Conservation (phyloP, 2,329 filamentous ascomycete genomes). For the Septoria petroselini region DNA sequence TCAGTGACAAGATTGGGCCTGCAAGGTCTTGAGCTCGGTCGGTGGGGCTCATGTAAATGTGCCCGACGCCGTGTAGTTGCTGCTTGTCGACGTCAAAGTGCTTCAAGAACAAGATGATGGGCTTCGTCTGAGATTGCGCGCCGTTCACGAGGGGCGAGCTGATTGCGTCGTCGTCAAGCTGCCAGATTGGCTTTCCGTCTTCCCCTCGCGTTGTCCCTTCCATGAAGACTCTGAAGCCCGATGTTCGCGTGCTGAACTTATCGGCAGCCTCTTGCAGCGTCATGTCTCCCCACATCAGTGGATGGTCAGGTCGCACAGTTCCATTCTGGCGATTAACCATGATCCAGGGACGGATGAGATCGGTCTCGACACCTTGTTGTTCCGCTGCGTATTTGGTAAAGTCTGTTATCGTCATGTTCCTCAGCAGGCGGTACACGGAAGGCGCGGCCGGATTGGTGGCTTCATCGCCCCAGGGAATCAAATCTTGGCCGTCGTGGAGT, state of each 20-base stretch:
- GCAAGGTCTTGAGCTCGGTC: slow-evolving; percentile 85
- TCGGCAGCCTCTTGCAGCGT: slow-evolving; percentile 63
- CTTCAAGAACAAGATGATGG: slow-evolving; percentile 87
- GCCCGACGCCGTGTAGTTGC: slow-evolving; percentile 69
- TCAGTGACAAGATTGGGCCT: slow-evolving; percentile 71
- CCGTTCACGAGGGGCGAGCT: slow-evolving; percentile 46
- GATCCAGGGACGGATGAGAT: slow-evolving; percentile 78
- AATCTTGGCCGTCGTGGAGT: slow-evolving; percentile 77
- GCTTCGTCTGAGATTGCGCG: slow-evolving; percentile 40
- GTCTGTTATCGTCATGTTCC: slow-evolving; percentile 71
- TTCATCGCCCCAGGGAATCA: slow-evolving; percentile 59
- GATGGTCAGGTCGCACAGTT: slow-evolving; percentile 85
- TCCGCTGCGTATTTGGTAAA: slow-evolving; percentile 68
- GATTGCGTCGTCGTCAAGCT: slow-evolving; percentile 55
- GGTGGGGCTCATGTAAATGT: slow-evolving; percentile 82
- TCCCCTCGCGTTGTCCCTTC: slow-evolving; percentile 69
- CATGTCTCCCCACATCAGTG: slow-evolving; percentile 72
- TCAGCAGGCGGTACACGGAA: slow-evolving; percentile 68
- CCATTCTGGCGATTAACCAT: slow-evolving; percentile 99
- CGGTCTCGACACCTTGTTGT: slow-evolving; percentile 65
- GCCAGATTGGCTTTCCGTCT: slow-evolving; percentile 71
- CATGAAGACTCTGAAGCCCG: slow-evolving; percentile 76
- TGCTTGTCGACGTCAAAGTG: slow-evolving; percentile 80
- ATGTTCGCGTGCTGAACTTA: slow-evolving; percentile 66
- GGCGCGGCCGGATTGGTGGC: slow-evolving; percentile 66